Percentiles rank a stretch among this genome's conserved stretches.
phyloP scores from a whole-genome alignment of 768 basidiomycete species.

The Lentinula sp. region DNA sequence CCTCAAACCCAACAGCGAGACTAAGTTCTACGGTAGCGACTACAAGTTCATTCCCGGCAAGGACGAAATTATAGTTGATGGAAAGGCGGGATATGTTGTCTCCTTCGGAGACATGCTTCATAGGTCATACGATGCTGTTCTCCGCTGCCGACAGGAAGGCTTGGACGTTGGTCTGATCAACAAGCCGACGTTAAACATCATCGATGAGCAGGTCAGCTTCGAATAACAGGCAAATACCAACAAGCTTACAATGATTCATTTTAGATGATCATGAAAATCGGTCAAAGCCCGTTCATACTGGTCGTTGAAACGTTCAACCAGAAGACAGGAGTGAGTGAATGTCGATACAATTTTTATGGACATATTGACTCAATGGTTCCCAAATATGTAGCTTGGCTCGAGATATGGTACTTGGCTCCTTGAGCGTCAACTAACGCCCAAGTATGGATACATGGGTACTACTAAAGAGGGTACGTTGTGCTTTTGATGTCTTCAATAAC shows the following conservation, averaged over 20 bases:
- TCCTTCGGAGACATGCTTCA: conserved; percentile 87
- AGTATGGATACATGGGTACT: conserved; percentile 76
- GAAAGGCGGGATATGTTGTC: conserved; percentile 76
- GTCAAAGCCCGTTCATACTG: conserved; percentile 69
- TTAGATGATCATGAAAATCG: conserved; percentile 63
- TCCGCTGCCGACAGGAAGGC: conserved; percentile 64
- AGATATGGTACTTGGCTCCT: conserved; percentile 85
- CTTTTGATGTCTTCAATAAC: background rate
- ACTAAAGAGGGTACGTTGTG: conserved; percentile 55
- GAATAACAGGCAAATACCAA: background rate
- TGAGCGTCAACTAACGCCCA: conserved; percentile 75
- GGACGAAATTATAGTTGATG: conserved; percentile 76
- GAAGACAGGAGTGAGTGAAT: conserved; percentile 65
- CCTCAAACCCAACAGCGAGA: conserved; percentile 54
- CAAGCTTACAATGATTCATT: background rate
- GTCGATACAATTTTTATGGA: background rate
- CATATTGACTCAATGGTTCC: background rate
- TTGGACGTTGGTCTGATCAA: conserved; percentile 82
- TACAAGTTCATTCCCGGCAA: conserved; percentile 83
- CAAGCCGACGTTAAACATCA: conserved; percentile 76
- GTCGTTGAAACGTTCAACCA: conserved; percentile 84
- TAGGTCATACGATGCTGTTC: conserved; percentile 76
- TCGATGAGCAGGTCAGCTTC: conserved; percentile 65
- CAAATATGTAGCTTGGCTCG: conserved; percentile 52
- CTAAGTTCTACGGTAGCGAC: conserved; percentile 56